Conservation (phyloP, 345 rosid species). For the Citrus unshiu region DNA sequence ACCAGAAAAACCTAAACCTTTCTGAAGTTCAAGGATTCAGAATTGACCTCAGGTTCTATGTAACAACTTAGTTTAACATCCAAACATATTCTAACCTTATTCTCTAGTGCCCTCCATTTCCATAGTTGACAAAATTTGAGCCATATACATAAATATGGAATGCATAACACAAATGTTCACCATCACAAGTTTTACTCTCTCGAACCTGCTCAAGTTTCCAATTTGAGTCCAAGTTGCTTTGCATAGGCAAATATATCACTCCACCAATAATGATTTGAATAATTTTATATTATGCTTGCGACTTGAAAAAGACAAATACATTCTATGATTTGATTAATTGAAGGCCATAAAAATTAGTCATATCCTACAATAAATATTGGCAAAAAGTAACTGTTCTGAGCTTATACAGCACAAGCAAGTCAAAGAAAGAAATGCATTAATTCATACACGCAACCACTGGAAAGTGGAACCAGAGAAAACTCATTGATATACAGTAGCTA, state of each 20-base stretch:
- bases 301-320: neutral
- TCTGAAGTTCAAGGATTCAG: neutral
- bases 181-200: neutral
- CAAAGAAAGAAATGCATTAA: neutral
- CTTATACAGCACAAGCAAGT: neutral
- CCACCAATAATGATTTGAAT: neutral
- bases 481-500: constrained; percentile 6
- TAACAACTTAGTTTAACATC: neutral
- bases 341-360: neutral
- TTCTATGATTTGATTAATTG: neutral
- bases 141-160: neutral
- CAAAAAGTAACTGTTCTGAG: neutral
- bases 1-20: neutral
- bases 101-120: neutral
- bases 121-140: neutral
- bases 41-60: neutral
- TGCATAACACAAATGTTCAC: neutral
- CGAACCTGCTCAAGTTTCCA: neutral
- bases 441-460: neutral
- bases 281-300: neutral
- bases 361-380: neutral
- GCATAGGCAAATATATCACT: neutral
- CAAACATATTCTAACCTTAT: neutral
- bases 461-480: neutral
- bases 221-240: neutral